Percentiles rank a stretch among this genome's conserved stretches.
Evolutionary conservation across 768 basidiomycete genomes (phyloP).

Genomic region (Lactifluus echinatus): DNA sequence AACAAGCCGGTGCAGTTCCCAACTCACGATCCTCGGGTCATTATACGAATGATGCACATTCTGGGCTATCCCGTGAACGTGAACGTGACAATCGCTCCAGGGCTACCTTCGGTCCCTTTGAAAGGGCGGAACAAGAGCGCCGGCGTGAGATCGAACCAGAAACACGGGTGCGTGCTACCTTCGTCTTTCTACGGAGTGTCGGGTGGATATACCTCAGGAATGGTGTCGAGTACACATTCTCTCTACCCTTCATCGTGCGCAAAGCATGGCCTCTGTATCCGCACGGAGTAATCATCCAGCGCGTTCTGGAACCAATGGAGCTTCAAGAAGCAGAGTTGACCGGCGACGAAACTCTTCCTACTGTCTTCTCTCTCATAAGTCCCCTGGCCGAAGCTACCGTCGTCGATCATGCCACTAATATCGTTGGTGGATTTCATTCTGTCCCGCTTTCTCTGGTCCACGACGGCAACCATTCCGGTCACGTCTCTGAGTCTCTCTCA

Average conservation of each 20-base stretch:
- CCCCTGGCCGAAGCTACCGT: slow-evolving; percentile 68
- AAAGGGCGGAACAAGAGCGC: slow-evolving; percentile 24
- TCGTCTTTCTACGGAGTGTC: slow-evolving; percentile 69
- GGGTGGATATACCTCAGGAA: slow-evolving; percentile 64
- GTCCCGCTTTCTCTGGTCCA: slow-evolving; percentile 20
- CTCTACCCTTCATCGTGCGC: slow-evolving; percentile 72
- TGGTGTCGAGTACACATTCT: slow-evolving; percentile 68
- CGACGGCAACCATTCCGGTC: slow-evolving; percentile 33
- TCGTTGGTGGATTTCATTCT: slow-evolving; percentile 38
- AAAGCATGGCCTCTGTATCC: slow-evolving; percentile 73
- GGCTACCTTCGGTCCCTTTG: slow-evolving; percentile 36
- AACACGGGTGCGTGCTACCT: slow-evolving; percentile 49
- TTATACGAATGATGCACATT: slow-evolving; percentile 25
- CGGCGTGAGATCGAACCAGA: slow-evolving; percentile 34
- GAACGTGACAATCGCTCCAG: slow-evolving; percentile 24
- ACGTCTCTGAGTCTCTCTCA: slow-evolving; percentile 46
- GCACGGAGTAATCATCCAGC: slow-evolving; percentile 72
- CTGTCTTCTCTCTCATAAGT: slow-evolving; percentile 70
- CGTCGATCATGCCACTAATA: slow-evolving; percentile 58
- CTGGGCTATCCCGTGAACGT: slow-evolving; percentile 22
- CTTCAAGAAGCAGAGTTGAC: slow-evolving; percentile 54
- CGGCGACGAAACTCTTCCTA: slow-evolving; percentile 64
- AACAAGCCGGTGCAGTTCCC: slow-evolving; percentile 37
- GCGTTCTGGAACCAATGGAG: slow-evolving; percentile 60
- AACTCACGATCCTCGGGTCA: slow-evolving; percentile 24